These are phyloP conservation scores for Punica granatum DNA, from an alignment of 345 rosid species.

Conservation along the genomic window DNA sequence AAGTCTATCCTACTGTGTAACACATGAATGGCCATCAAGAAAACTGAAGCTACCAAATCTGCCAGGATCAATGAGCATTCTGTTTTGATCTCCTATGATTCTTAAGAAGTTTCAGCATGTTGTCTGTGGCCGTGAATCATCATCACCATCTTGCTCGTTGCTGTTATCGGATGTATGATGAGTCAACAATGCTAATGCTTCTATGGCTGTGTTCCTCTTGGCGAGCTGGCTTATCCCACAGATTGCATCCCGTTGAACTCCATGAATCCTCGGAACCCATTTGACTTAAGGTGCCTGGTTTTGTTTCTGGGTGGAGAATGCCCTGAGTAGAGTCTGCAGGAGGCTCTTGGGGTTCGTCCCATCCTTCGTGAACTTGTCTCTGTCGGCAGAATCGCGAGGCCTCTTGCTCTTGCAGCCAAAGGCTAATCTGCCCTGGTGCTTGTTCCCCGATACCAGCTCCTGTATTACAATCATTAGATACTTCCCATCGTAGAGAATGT, in stretches of 20 bases:
- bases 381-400: slow-evolving; percentile 41
- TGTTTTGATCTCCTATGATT: slow-evolving; percentile 53
- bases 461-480: slow-evolving; percentile 85
- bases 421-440: slow-evolving; percentile 91
- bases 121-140: slow-evolving; percentile 62
- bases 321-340: slow-evolving; percentile 83
- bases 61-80: background rate
- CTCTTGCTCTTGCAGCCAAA: slow-evolving; percentile 76
- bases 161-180: slow-evolving; percentile 62
- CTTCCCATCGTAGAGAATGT: slow-evolving; percentile 81
- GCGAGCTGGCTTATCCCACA: slow-evolving; percentile 94
- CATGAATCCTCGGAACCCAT: slow-evolving; percentile 84
- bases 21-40: background rate
- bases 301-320: slow-evolving; percentile 97
- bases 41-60: background rate
- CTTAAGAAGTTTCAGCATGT: slow-evolving; percentile 93
- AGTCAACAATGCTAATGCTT: slow-evolving; percentile 94
- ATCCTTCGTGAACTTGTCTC: slow-evolving; percentile 53
- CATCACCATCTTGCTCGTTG: slow-evolving; percentile 27
- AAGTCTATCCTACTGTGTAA: no score
- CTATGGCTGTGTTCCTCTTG: slow-evolving; percentile 91
- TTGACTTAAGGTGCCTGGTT: slow-evolving; percentile 84
- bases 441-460: slow-evolving; percentile 86
- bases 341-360: slow-evolving; percentile 94
- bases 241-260: slow-evolving; percentile 99